Percentiles rank a stretch among this genome's conserved stretches.
phyloP scores from a whole-genome alignment of 352 stramenopile genomes.

The Thalassiosira oceanica region DNA sequence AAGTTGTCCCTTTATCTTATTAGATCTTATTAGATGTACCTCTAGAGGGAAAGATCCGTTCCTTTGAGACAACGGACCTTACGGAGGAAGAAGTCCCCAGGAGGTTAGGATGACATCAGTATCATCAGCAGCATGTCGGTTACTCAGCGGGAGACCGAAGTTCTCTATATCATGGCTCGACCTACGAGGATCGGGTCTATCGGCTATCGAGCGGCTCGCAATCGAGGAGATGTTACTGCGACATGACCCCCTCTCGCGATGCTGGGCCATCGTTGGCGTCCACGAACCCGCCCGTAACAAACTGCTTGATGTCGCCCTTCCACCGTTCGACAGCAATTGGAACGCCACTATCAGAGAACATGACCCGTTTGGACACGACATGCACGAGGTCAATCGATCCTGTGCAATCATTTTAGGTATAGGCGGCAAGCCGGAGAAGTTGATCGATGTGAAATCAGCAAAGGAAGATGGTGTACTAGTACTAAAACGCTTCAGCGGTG shows the following conservation, averaged over 20 bases:
- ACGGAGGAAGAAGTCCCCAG: no score
- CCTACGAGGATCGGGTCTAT: slow-evolving; percentile 61
- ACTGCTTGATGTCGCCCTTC: slow-evolving; percentile 25
- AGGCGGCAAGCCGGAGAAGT: slow-evolving; percentile 88
- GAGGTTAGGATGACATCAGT: no score
- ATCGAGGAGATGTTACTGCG: slow-evolving; percentile 92
- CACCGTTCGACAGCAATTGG: slow-evolving; percentile 6
- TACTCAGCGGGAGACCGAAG: no score
- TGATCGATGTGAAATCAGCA: slow-evolving; percentile 86
- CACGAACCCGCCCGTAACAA: slow-evolving; percentile 56
- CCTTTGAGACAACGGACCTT: no score
- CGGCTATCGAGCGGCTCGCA: slow-evolving; percentile 79
- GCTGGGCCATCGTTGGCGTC: slow-evolving; percentile 66
- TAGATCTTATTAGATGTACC: no score
- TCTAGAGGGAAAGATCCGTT: no score
- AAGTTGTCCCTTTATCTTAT: no score
- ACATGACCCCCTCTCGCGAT: slow-evolving; percentile 84
- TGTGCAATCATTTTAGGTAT: slow-evolving; percentile 93
- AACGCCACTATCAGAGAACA: slow-evolving; percentile 2
- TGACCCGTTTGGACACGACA: slow-evolving; percentile 52
- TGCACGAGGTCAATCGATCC: slow-evolving; percentile 78
- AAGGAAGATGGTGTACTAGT: slow-evolving; percentile 79
- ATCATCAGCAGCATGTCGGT: no score
- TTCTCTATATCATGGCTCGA: slow-evolving; percentile 71
- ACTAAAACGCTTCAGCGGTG: slow-evolving; percentile 89